phyloP scores from a whole-genome alignment of 306 rosid genomes.

The Potentilla sterilis region DNA sequence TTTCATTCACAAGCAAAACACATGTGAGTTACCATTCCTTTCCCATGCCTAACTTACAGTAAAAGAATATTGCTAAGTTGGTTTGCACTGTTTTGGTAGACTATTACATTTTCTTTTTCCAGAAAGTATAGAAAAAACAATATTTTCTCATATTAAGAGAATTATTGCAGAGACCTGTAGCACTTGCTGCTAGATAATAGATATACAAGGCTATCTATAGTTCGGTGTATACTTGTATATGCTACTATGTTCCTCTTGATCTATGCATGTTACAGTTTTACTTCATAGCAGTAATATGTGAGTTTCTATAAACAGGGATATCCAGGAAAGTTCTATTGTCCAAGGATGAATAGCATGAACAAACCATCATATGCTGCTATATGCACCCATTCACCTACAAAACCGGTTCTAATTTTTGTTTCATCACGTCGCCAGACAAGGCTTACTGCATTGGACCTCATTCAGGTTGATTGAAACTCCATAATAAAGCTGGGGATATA shows the following conservation, averaged over 20 bases:
- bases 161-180: neutral
- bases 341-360: conserved; percentile 98
- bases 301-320: conserved; percentile 59
- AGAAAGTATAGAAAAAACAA: too few species aligned
- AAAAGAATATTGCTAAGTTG: too few species aligned
- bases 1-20: neutral
- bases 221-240: neutral
- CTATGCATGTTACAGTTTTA: neutral
- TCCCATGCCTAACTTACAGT: neutral
- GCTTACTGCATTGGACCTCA: conserved; percentile 89
- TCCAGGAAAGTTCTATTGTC: conserved; percentile 98
- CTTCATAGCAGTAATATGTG: neutral
- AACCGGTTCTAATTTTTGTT: conserved; percentile 96
- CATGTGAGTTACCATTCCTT: neutral
- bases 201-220: neutral
- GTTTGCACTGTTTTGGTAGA: too few species aligned
- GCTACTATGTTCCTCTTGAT: neutral
- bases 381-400: conserved; percentile 92
- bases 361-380: conserved; percentile 98
- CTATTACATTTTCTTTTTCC: neutral
- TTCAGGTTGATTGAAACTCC: conserved; percentile 56
- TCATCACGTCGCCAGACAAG: conserved; percentile 98
- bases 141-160: neutral
- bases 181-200: neutral
- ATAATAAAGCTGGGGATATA: conserved; percentile 17